These are phyloP conservation scores for Cutaneotrichosporon dermatis DNA, from an alignment of 1,284 basidiomycete genomes.

Conservation along the genomic window DNA sequence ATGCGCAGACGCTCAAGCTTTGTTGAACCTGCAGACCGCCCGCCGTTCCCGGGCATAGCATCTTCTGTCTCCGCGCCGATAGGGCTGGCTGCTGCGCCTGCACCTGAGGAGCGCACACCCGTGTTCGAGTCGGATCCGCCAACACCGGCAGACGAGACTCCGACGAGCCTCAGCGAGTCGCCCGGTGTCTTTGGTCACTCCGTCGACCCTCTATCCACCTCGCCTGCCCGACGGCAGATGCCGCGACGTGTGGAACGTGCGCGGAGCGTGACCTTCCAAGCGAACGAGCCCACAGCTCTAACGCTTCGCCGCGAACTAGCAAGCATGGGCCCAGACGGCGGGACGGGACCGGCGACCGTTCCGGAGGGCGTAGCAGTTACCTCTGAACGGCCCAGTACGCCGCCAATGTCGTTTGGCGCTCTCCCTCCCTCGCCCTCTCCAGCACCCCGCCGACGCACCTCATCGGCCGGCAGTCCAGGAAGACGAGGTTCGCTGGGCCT, in stretches of 20 bases:
- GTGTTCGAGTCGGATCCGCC: not conserved
- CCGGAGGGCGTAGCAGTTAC: too few species aligned
- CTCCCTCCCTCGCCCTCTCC: too few species aligned
- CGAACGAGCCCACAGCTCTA: too few species aligned
- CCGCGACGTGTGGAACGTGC: too few species aligned
- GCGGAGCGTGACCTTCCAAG: too few species aligned
- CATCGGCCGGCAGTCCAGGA: not conserved
- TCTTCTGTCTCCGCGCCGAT: not conserved
- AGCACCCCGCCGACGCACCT: not conserved
- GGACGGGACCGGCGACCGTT: too few species aligned
- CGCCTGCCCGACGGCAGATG: not conserved
- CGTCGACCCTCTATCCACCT: not conserved
- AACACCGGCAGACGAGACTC: not conserved
- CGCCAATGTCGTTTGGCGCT: too few species aligned
- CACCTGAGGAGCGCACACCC: not conserved
- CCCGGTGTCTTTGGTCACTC: too few species aligned
- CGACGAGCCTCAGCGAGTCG: not conserved
- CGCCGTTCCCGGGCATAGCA: not conserved
- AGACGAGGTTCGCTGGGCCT: not conserved
- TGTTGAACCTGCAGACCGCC: not conserved
- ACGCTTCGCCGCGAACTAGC: too few species aligned
- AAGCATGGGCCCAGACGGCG: too few species aligned
- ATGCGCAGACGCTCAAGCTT: conserved; percentile 20
- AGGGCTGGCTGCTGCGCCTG: not conserved
- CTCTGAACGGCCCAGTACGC: too few species aligned